phyloP scores from a whole-genome alignment of 2,329 filamentous ascomycete genomes.

The Pseudopyricularia cyperi region DNA sequence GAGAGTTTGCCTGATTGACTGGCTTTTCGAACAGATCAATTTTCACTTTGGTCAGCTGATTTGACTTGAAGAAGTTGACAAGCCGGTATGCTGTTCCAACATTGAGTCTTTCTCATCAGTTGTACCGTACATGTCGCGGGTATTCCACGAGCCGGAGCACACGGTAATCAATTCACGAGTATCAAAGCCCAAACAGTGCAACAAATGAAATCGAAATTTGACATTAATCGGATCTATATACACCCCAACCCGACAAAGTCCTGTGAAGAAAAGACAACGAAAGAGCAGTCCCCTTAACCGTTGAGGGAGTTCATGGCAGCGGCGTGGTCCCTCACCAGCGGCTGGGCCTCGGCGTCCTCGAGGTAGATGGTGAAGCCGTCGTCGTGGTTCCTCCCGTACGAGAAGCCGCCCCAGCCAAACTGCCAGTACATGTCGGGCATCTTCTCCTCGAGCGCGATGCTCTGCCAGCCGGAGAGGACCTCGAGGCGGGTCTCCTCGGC shows the following conservation, averaged over 20 bases:
- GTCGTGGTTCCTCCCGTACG: slow-evolving; percentile 39
- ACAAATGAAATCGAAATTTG: no score
- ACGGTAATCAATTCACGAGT: no score
- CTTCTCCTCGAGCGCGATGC: slow-evolving; percentile 29
- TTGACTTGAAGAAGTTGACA: no score
- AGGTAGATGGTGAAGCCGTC: slow-evolving; percentile 51
- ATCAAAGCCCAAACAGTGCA: no score
- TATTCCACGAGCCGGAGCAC: no score
- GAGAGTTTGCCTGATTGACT: no score
- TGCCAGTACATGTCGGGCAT: slow-evolving; percentile 45
- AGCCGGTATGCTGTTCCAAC: no score
- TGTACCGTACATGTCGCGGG: no score
- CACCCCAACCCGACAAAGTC: background rate
- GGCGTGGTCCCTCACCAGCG: slow-evolving; percentile 40
- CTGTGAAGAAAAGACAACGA: background rate
- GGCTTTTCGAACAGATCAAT: no score
- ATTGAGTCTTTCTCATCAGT: no score
- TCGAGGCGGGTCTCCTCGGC: slow-evolving; percentile 23
- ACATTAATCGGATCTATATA: no score
- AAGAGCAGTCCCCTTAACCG: background rate
- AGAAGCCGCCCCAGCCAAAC: slow-evolving; percentile 35
- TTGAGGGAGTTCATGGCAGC: slow-evolving; percentile 23
- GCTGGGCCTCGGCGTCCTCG: slow-evolving; percentile 49
- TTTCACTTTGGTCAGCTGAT: no score
- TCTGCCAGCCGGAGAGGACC: slow-evolving; percentile 35